Base-by-base conservation (phyloP, 129 eudicot species). In the Flaveria linearis region DNA sequence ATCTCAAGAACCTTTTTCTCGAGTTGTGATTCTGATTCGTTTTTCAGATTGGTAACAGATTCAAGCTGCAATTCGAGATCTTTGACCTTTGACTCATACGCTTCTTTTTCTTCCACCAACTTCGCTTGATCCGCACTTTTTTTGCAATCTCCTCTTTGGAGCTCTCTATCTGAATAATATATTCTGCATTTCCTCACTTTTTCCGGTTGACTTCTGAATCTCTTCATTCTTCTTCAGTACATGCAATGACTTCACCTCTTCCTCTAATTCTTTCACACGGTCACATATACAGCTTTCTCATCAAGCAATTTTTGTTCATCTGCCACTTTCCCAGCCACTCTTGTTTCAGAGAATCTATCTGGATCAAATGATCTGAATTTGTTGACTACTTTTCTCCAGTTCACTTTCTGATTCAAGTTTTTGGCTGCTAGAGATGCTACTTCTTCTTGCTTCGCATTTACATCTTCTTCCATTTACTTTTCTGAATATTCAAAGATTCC, bases 301-400 rank as follows among this genome's bases (percentile, higher is more conserved):
- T 85, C 89, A 42, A 70, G 71, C 67, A 84, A 25, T 68, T 77
- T 84, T 71, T 82, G 78, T 74, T 81, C 89, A 80, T 82, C 89
- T 26, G 51, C 68, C 64, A 45, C 74, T 33, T 82, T 92, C 76
- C 73, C 78, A 26, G 86, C 80, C 68, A 57, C 69, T 87, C 88
- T 82, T 82, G 88, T 81, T 85, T 76, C 64, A 92, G 66, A 57
- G 76, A 86, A 81, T 85, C 96, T 55, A 89, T 82, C 87, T 82
- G 82, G 46, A 76, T 53, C 61, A 82, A 72, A 56, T 68, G 69
- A 68, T 78, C 88, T 5, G 90, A 79, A 86, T 80, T 78, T 92
- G 93, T 52, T 72, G 80, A 74, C 66, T 73, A 41, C 55, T 79
- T 79, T 79, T 84, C 74, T 78, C 95, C 69, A 87, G 62, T 62